Conservation (phyloP, 1,284 basidiomycete genomes). For the Ceratobasidium sp. region DNA sequence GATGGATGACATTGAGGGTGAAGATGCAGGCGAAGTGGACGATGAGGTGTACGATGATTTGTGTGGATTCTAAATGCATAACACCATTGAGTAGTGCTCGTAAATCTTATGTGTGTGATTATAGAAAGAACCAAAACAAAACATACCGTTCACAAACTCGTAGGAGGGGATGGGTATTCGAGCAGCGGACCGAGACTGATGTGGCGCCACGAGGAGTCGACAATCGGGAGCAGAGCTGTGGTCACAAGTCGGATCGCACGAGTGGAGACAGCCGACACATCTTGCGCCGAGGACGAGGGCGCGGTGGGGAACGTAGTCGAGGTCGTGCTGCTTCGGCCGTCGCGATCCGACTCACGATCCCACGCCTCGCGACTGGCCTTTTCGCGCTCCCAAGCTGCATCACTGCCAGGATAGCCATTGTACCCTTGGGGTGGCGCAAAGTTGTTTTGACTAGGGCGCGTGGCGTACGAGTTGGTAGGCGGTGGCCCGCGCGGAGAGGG, state of each 20-base stretch:
- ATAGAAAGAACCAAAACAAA: not conserved
- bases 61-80: slow-evolving; percentile 5
- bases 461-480: slow-evolving; percentile 10
- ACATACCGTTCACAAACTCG: not conserved
- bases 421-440: slow-evolving; percentile 35
- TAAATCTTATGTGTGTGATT: not conserved
- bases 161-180: no score
- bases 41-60: not conserved
- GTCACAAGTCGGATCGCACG: no score
- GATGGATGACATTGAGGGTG: not conserved
- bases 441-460: slow-evolving; percentile 34
- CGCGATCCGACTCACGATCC: slow-evolving; percentile 33
- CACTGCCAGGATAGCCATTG: slow-evolving; percentile 8
- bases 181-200: no score
- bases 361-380: slow-evolving; percentile 32
- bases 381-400: slow-evolving; percentile 31
- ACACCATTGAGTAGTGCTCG: not conserved
- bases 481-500: slow-evolving; percentile 40
- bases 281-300: no score
- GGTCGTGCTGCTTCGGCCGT: slow-evolving; percentile 19
- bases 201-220: no score
- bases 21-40: not conserved
- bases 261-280: no score
- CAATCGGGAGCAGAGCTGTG: no score
- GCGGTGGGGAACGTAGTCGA: no score